Evolutionary conservation across 2,329 filamentous ascomycete species (phyloP).

Genomic region (Penicillium sp.): DNA sequence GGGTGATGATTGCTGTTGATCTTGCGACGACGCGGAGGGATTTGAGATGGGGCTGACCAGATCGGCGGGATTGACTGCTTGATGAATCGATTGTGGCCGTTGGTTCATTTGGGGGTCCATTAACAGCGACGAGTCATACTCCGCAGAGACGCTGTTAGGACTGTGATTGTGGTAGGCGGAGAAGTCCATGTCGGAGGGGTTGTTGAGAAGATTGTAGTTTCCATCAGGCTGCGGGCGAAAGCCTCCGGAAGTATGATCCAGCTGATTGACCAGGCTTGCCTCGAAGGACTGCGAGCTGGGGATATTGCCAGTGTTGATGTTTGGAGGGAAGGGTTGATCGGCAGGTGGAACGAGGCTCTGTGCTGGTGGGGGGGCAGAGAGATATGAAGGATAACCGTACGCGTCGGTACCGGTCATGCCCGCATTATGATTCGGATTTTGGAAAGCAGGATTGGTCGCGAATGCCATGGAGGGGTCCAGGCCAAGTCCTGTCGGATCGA

Average conservation of each 20-base stretch:
- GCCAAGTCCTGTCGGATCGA: constrained; percentile 34
- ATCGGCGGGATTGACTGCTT: constrained; percentile 49
- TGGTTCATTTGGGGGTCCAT: constrained; percentile 43
- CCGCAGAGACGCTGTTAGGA: constrained; percentile 30
- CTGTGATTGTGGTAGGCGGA: constrained; percentile 38
- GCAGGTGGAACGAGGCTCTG: constrained; percentile 31
- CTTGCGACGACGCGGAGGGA: constrained; percentile 57
- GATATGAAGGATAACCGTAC: constrained; percentile 39
- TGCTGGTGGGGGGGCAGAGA: constrained; percentile 30
- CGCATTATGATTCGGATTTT: constrained; percentile 25
- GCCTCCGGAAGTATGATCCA: constrained; percentile 32
- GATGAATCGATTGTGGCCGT: constrained; percentile 38
- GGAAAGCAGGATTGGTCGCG: constrained; percentile 36
- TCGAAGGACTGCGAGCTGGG: constrained; percentile 40
- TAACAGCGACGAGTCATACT: constrained; percentile 41
- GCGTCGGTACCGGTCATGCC: constrained; percentile 33
- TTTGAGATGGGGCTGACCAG: constrained; percentile 49
- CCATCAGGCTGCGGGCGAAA: constrained; percentile 34
- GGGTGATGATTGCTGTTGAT: constrained; percentile 53
- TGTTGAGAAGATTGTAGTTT: constrained; percentile 41
- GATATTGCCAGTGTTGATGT: constrained; percentile 27
- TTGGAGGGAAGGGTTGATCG: constrained; percentile 34
- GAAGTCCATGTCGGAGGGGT: constrained; percentile 41
- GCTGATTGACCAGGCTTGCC: constrained; percentile 35
- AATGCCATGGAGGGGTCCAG: constrained; percentile 39